These are phyloP conservation scores for Nicotiana paniculata DNA, from an alignment of 257 asterid genomes.

Conservation along the genomic window DNA sequence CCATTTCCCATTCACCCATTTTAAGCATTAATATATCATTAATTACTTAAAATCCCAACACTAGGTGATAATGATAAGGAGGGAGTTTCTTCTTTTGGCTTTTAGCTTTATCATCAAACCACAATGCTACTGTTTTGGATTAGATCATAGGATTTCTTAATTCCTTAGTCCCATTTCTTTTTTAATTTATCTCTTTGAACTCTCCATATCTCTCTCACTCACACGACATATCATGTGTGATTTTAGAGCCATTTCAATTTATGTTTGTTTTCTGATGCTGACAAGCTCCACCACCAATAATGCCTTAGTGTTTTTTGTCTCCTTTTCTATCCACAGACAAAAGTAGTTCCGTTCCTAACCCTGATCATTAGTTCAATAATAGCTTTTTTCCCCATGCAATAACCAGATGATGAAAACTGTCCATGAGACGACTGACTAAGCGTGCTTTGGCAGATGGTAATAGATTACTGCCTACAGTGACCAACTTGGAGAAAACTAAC, in stretches of 20 bases:
- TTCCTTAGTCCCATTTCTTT: neutral
- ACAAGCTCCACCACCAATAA: constrained; percentile 13
- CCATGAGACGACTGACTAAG: too few relatives aligned
- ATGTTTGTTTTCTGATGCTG: constrained; percentile 16
- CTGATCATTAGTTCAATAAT: neutral
- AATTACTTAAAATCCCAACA: too few relatives aligned
- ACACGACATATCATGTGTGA: constrained; percentile 27
- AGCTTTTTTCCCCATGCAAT: too few relatives aligned
- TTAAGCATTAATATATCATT: too few relatives aligned
- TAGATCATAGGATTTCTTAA: neutral
- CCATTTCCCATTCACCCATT: too few relatives aligned
- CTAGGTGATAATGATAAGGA: neutral
- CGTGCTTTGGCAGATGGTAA: too few relatives aligned
- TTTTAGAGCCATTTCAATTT: constrained; percentile 19
- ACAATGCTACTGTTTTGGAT: neutral
- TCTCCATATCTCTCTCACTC: neutral
- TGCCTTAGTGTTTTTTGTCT: constrained; percentile 1
- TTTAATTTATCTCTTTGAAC: neutral
- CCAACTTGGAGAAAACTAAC: too few relatives aligned
- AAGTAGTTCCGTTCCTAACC: neutral
- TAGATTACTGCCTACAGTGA: too few relatives aligned
- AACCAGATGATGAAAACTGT: too few relatives aligned
- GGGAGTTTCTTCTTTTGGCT: neutral
- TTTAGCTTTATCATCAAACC: neutral
- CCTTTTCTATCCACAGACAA: neutral